Percentiles rank a stretch among this genome's conserved stretches.
Evolutionary conservation across 2,329 filamentous ascomycete genomes (phyloP).

Genomic region (Monosporascus sp.): DNA sequence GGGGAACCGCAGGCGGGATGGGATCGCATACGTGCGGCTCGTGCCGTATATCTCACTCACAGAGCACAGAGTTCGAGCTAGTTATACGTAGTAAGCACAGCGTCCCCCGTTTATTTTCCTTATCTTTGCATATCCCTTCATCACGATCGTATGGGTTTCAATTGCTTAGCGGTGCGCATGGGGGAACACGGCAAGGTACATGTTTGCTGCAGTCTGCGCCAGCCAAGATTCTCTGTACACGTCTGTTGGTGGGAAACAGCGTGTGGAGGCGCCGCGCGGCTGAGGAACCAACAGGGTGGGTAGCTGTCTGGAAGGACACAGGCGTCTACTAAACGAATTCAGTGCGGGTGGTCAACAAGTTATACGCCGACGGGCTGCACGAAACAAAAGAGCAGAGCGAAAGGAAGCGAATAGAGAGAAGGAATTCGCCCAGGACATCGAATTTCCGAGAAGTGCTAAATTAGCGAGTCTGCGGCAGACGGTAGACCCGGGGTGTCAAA

Average conservation of each 20-base stretch:
- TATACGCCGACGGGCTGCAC: too few relatives aligned
- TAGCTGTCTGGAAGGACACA: neutral
- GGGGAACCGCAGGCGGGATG: neutral
- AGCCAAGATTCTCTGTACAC: neutral
- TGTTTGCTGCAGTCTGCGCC: neutral
- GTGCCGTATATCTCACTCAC: neutral
- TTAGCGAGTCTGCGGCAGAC: too few relatives aligned
- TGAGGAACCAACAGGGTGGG: neutral
- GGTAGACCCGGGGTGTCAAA: too few relatives aligned
- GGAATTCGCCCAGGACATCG: neutral
- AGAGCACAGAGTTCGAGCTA: neutral
- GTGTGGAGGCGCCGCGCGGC: neutral
- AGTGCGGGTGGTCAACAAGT: too few relatives aligned
- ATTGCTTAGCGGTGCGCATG: neutral
- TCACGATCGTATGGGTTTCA: neutral
- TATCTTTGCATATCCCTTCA: neutral
- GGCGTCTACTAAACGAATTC: neutral
- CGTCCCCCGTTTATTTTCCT: neutral
- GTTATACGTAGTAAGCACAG: neutral
- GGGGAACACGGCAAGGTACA: neutral
- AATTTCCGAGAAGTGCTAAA: neutral
- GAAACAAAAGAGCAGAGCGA: too few relatives aligned
- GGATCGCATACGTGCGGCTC: neutral
- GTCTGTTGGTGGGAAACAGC: neutral
- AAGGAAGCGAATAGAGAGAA: too few relatives aligned